Evolutionary conservation across 2,329 filamentous ascomycete genomes (phyloP).

Genomic region (Sodiomyces alkalinus): DNA sequence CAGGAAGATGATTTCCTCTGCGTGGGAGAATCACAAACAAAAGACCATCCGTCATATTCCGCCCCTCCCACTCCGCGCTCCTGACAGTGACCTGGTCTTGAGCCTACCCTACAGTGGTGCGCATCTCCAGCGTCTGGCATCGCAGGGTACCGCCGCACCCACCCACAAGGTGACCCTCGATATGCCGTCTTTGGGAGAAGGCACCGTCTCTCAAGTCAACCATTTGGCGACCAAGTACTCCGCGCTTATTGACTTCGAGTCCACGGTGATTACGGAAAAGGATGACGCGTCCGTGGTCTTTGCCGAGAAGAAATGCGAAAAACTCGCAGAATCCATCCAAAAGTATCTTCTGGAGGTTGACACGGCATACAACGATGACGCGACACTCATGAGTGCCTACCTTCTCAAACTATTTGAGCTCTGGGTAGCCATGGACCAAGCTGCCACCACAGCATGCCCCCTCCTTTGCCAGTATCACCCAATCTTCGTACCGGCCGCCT

Average conservation of each 20-base stretch:
- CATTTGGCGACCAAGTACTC: too few relatives aligned
- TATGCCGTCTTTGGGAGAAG: too few relatives aligned
- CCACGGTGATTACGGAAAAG: too few relatives aligned
- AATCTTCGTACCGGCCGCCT: conserved; percentile 27
- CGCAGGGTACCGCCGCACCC: too few relatives aligned
- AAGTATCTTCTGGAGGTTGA: conserved; percentile 18
- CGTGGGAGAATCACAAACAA: conserved; percentile 25
- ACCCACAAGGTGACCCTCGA: too few relatives aligned
- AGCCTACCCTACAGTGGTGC: too few relatives aligned
- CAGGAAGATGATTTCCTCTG: conserved; percentile 13
- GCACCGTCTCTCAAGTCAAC: too few relatives aligned
- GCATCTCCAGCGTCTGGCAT: too few relatives aligned
- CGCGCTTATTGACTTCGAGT: conserved; percentile 2
- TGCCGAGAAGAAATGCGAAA: conserved; percentile 8
- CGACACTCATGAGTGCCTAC: conserved; percentile 33
- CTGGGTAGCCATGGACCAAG: conserved; percentile 41
- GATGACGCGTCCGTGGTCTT: conserved; percentile 9
- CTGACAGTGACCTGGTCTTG: too few relatives aligned
- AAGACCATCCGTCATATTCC: conserved; percentile 22
- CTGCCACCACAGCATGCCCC: conserved; percentile 24
- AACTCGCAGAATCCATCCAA: conserved; percentile 12
- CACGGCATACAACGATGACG: conserved; percentile 23
- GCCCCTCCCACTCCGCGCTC: conserved; percentile 17
- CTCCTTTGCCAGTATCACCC: conserved; percentile 36
- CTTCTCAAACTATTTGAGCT: conserved; percentile 39